These are phyloP conservation scores for Scheffersomyces cryptocercus DNA, from an alignment of 1,139 yeast species.

Conservation along the genomic window DNA sequence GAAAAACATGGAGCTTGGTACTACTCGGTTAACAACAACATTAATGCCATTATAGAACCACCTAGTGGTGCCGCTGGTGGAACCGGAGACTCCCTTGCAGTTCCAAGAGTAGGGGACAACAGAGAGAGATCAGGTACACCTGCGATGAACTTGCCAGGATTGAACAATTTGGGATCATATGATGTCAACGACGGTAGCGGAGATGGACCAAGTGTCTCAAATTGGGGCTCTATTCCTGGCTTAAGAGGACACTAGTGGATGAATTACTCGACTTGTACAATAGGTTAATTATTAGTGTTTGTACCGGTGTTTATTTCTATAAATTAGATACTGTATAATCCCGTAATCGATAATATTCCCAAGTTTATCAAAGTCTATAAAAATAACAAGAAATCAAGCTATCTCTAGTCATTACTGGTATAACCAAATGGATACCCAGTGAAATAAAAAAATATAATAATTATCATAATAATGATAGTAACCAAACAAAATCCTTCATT, in stretches of 20 bases:
- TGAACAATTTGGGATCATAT: slow-evolving; percentile 15
- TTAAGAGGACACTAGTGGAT: slow-evolving; percentile 13
- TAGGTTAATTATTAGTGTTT: no score
- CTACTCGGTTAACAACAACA: slow-evolving; percentile 65
- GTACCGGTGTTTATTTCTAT: no score
- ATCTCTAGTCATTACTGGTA: no score
- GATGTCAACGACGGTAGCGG: slow-evolving; percentile 1
- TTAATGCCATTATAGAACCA: slow-evolving; percentile 56
- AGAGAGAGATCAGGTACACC: slow-evolving; percentile 2
- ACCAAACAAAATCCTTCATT: no score
- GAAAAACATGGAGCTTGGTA: slow-evolving; percentile 76
- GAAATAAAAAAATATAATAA: neutral
- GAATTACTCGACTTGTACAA: no score
- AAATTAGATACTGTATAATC: no score
- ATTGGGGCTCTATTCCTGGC: slow-evolving; percentile 20
- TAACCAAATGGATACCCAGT: neutral
- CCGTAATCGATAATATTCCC: no score
- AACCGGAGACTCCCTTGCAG: neutral
- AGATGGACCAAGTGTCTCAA: slow-evolving; percentile 4
- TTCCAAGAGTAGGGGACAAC: neutral
- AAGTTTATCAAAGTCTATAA: no score
- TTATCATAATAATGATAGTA: no score
- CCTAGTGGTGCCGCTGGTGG: slow-evolving; percentile 6
- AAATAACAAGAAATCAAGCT: no score
- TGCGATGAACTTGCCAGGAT: slow-evolving; percentile 24